phyloP scores from a whole-genome alignment of 192 early-diverging fungal genomes.

The Paraglomus brasilianum region DNA sequence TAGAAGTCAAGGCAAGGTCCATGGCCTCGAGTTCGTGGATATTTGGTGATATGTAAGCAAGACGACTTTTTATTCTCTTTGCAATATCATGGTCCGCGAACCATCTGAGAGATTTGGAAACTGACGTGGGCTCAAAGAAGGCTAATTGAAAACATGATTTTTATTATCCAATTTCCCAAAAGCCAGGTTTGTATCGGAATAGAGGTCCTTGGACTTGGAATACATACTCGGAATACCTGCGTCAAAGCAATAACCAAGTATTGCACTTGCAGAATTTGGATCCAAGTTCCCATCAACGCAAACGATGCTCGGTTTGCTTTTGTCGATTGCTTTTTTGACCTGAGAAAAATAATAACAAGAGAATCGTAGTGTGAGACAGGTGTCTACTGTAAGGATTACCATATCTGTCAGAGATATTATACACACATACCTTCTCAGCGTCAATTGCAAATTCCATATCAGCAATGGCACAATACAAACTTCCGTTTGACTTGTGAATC shows the following conservation, averaged over 20 bases:
- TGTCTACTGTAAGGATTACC: no score
- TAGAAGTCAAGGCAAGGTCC: slow-evolving; percentile 28
- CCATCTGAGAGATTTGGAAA: slow-evolving; percentile 70
- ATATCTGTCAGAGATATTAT: no score
- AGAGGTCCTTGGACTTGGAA: neutral
- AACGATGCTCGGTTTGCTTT: slow-evolving; percentile 50
- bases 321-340: slow-evolving; percentile 36
- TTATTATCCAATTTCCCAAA: neutral
- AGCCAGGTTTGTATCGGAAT: slow-evolving; percentile 2
- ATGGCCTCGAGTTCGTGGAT: slow-evolving; percentile 66
- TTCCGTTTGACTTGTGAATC: slow-evolving; percentile 67
- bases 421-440: slow-evolving; percentile 33
- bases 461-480: slow-evolving; percentile 78
- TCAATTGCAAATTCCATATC: slow-evolving; percentile 83
- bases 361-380: no score
- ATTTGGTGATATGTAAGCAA: slow-evolving; percentile 74
- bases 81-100: slow-evolving; percentile 42
- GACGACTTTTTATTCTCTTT: slow-evolving; percentile 18
- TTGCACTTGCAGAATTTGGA: slow-evolving; percentile 41
- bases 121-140: slow-evolving; percentile 92
- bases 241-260: slow-evolving; percentile 41
- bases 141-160: slow-evolving; percentile 31
- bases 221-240: slow-evolving; percentile 47
- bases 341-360: slow-evolving; percentile 29
- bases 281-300: slow-evolving; percentile 78